phyloP scores from a whole-genome alignment of 139 green algal genomes.

The Medakamo hakoo region DNA sequence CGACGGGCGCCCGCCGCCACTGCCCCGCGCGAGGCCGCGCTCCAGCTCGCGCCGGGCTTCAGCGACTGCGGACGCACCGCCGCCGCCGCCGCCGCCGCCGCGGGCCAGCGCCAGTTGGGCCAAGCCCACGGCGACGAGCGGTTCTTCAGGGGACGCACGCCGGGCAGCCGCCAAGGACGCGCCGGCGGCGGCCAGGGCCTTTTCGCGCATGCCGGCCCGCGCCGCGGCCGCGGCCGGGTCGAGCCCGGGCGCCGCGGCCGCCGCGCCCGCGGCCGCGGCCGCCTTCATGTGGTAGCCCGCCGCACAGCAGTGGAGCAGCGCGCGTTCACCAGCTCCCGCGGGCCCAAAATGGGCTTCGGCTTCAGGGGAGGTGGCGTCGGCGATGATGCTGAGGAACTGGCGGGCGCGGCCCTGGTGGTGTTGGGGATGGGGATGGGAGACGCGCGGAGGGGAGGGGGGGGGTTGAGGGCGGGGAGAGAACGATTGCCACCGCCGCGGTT shows the following conservation, averaged over 20 bases:
- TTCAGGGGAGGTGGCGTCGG: background rate
- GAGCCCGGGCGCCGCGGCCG: too few relatives aligned
- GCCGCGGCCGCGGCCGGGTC: background rate
- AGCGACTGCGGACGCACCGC: too few relatives aligned
- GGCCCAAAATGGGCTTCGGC: background rate
- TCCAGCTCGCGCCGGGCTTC: background rate
- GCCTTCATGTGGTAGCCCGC: background rate
- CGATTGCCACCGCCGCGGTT: background rate
- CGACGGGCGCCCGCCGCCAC: background rate
- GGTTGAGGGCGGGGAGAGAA: too few relatives aligned
- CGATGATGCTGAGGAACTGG: background rate
- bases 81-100: too few relatives aligned
- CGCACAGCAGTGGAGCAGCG: background rate
- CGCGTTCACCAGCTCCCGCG: background rate
- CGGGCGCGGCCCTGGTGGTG: background rate
- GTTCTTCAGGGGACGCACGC: background rate
- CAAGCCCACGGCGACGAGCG: background rate
- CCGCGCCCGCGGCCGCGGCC: too few relatives aligned
- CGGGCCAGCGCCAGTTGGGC: background rate
- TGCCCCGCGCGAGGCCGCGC: background rate
- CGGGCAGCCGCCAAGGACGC: background rate
- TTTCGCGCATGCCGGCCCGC: too few relatives aligned
- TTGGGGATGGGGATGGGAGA: background rate
- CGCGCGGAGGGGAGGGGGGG: background rate
- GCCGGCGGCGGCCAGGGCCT: background rate